Conservation (phyloP, 192 early-diverging fungal species). For the Chytriomyces sp. region DNA sequence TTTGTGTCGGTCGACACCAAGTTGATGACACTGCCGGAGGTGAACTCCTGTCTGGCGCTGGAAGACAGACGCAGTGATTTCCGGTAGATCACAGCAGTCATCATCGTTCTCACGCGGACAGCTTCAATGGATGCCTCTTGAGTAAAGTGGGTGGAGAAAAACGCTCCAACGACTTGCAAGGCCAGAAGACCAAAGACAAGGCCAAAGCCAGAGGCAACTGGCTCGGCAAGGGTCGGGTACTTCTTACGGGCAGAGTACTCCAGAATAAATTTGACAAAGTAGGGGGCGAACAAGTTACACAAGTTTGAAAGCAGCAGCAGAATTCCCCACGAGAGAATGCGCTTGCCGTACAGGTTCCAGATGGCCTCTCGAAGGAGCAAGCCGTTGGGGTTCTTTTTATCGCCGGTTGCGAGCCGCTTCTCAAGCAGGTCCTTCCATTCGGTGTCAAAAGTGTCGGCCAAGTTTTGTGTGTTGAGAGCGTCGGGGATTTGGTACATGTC, state of each 20-base stretch:
- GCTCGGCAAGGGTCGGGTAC: background rate
- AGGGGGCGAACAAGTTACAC: constrained; percentile 37
- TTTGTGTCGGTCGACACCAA: constrained; percentile 52
- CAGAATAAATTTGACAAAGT: constrained; percentile 45
- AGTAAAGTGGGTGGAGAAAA: constrained; percentile 48
- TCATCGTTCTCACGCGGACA: constrained; percentile 54
- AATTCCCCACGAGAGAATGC: constrained; percentile 1
- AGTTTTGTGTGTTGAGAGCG: constrained; percentile 26
- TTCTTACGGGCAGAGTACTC: constrained; percentile 19
- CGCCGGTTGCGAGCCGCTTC: background rate
- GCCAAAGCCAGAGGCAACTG: constrained; percentile 12
- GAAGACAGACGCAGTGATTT: constrained; percentile 63
- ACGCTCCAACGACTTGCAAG: constrained; percentile 29
- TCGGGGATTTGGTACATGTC: constrained; percentile 64
- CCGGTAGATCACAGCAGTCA: constrained; percentile 62
- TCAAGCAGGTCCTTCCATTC: constrained; percentile 41
- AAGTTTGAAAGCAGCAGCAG: constrained; percentile 35
- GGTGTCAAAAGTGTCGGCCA: constrained; percentile 37
- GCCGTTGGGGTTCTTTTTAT: constrained; percentile 19
- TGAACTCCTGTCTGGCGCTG: constrained; percentile 61
- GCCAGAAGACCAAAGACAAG: constrained; percentile 29
- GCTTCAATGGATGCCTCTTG: constrained; percentile 42
- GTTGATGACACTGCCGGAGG: constrained; percentile 66
- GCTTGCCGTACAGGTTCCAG: constrained; percentile 18
- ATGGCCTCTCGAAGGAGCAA: constrained; percentile 30